Conservation (phyloP, 1,139 yeast genomes). For the Suhomyces taliae region DNA sequence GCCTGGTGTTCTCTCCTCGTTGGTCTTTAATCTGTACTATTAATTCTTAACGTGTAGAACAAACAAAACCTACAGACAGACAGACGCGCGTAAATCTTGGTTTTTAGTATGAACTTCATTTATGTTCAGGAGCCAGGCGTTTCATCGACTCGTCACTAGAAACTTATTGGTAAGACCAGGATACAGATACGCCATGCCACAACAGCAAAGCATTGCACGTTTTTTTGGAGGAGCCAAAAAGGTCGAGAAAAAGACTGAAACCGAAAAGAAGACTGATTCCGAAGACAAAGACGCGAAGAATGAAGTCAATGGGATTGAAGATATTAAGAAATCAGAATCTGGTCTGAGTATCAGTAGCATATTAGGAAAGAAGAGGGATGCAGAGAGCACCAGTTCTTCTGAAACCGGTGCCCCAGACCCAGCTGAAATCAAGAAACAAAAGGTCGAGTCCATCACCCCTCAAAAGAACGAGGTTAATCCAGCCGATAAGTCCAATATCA, state of each 20-base stretch:
- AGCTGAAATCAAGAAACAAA: not conserved
- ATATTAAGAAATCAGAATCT: not conserved
- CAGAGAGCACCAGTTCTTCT: too few species aligned
- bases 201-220: slow-evolving; percentile 39
- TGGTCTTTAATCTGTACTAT: not conserved
- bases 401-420: not conserved
- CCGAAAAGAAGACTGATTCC: not conserved
- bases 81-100: slow-evolving; percentile 1
- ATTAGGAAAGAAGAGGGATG: not conserved
- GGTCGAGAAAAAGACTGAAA: not conserved
- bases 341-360: not conserved
- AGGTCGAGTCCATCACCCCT: not conserved
- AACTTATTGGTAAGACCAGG: not conserved
- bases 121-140: slow-evolving; percentile 5
- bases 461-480: not conserved
- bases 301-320: too few species aligned
- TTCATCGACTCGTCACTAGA: not conserved
- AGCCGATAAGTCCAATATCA: slow-evolving; percentile 13
- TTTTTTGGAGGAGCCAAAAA: slow-evolving; percentile 26
- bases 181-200: slow-evolving; percentile 27
- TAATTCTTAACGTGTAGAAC: not conserved
- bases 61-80: too few species aligned
- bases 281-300: not conserved
- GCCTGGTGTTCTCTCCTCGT: too few species aligned
- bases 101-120: not conserved